phyloP scores from a whole-genome alignment of 352 stramenopile genomes.

The Globisporangium nagaii region DNA sequence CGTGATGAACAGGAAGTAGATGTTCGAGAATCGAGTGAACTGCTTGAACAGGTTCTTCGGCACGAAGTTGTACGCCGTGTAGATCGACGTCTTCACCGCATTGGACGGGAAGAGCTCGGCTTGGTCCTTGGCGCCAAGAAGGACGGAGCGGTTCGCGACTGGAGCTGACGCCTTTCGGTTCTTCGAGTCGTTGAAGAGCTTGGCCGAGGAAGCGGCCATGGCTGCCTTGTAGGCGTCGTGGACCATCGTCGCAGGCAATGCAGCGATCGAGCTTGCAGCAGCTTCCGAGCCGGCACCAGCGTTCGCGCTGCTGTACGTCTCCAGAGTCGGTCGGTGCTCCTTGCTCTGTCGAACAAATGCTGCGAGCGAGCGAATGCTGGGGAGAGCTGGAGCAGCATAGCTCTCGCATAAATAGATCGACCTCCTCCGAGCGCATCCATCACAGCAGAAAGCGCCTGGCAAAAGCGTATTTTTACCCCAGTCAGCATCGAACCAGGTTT shows the following conservation, averaged over 20 bases:
- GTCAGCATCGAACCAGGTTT: not conserved
- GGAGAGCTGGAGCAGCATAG: too few relatives aligned
- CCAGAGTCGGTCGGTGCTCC: too few relatives aligned
- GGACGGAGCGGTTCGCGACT: conserved; percentile 17
- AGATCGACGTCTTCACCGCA: conserved; percentile 50
- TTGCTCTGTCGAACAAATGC: too few relatives aligned
- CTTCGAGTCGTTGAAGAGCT: conserved; percentile 1
- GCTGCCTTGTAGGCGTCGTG: conserved; percentile 10
- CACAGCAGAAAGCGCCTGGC: not conserved
- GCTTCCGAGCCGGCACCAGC: too few relatives aligned
- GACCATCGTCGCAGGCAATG: not conserved
- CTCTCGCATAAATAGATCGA: too few relatives aligned
- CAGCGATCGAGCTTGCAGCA: not conserved
- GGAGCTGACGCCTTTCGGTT: conserved; percentile 14
- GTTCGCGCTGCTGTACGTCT: too few relatives aligned
- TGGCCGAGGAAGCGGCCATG: conserved; percentile 3
- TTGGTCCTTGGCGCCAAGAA: conserved; percentile 17
- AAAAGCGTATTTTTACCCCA: not conserved
- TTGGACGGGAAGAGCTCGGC: conserved; percentile 33
- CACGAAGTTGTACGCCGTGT: conserved; percentile 57
- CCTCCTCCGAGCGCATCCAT: too few relatives aligned
- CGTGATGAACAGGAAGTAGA: conserved; percentile 90
- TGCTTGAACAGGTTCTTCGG: conserved; percentile 76
- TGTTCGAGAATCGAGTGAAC: conserved; percentile 83
- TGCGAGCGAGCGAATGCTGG: too few relatives aligned